A percentile compares a stretch with the other conserved stretches of the same genome.
Evolutionary conservation across 345 rosid species (phyloP).

Genomic region (Acer campestre): DNA sequence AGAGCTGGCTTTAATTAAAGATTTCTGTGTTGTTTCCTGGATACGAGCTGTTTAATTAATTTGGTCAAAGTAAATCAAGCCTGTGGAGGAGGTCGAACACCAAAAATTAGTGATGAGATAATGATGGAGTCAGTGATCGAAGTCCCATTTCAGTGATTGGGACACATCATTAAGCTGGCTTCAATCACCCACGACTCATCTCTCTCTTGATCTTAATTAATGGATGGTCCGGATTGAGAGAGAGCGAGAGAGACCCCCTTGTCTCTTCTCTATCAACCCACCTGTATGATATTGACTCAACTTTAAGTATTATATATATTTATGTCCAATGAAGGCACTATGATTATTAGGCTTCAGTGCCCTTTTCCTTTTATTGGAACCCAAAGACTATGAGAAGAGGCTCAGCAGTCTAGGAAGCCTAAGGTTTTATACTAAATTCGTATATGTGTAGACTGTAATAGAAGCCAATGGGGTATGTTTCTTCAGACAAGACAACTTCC

Average conservation of each 20-base stretch:
- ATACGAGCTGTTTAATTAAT: neutral
- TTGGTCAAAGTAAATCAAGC: neutral
- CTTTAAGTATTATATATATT: neutral
- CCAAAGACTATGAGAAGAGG: neutral
- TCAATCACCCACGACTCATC: neutral
- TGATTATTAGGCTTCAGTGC: neutral
- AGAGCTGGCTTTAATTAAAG: neutral
- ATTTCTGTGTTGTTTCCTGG: too few species aligned
- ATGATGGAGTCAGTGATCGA: neutral
- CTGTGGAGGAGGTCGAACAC: neutral
- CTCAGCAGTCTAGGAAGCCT: neutral
- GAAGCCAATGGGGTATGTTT: neutral
- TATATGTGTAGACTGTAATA: too few species aligned
- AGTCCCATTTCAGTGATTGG: neutral
- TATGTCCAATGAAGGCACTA: neutral
- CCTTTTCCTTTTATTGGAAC: neutral
- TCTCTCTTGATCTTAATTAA: neutral
- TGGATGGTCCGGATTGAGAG: neutral
- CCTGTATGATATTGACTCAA: slow-evolving; percentile 16
- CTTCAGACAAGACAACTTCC: neutral
- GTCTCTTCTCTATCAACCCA: slow-evolving; percentile 15
- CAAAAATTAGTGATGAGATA: slow-evolving; percentile 3
- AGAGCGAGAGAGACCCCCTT: neutral
- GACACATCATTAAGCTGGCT: neutral
- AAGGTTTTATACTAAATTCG: neutral